These are phyloP conservation scores for Colletotrichum godetiae DNA, from an alignment of 2,329 filamentous ascomycete genomes.

Conservation along the genomic window DNA sequence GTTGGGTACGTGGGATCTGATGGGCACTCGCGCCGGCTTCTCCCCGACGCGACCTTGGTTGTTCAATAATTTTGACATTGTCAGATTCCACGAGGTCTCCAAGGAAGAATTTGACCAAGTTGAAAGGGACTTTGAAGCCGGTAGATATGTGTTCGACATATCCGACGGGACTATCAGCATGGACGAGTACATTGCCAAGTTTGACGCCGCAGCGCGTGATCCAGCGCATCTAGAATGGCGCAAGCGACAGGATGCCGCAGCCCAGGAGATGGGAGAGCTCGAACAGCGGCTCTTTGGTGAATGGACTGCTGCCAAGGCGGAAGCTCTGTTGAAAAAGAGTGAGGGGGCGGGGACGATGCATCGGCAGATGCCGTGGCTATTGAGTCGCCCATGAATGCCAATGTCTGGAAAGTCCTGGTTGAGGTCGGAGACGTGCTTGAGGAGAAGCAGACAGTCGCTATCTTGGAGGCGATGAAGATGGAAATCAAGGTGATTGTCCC, in stretches of 20 bases:
- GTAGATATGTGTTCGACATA: slow-evolving; percentile 46
- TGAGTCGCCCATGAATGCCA: slow-evolving; percentile 58
- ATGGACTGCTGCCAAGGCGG: slow-evolving; percentile 41
- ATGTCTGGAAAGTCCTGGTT: slow-evolving; percentile 64
- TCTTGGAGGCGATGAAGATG: slow-evolving; percentile 69
- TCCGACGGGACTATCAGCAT: slow-evolving; percentile 43
- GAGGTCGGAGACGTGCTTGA: slow-evolving; percentile 53
- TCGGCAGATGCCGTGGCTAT: slow-evolving; percentile 43
- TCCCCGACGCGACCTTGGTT: slow-evolving; percentile 47
- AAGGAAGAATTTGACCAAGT: slow-evolving; percentile 45
- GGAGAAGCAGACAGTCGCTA: slow-evolving; percentile 54
- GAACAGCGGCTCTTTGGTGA: slow-evolving; percentile 42
- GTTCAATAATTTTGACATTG: slow-evolving; percentile 48
- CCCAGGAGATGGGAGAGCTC: slow-evolving; percentile 39
- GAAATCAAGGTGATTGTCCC: slow-evolving; percentile 56
- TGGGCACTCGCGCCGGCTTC: slow-evolving; percentile 45
- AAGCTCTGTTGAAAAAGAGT: slow-evolving; percentile 37
- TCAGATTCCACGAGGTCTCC: slow-evolving; percentile 48
- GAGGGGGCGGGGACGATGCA: slow-evolving; percentile 26
- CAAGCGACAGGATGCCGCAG: slow-evolving; percentile 35
- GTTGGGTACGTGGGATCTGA: slow-evolving; percentile 48
- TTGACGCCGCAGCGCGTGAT: slow-evolving; percentile 37
- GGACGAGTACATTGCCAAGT: slow-evolving; percentile 40
- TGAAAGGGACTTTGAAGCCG: slow-evolving; percentile 43
- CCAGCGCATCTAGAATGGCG: slow-evolving; percentile 38